Evolutionary conservation across 805 yeast species (phyloP).

Genomic region (Starmera dryadoides): DNA sequence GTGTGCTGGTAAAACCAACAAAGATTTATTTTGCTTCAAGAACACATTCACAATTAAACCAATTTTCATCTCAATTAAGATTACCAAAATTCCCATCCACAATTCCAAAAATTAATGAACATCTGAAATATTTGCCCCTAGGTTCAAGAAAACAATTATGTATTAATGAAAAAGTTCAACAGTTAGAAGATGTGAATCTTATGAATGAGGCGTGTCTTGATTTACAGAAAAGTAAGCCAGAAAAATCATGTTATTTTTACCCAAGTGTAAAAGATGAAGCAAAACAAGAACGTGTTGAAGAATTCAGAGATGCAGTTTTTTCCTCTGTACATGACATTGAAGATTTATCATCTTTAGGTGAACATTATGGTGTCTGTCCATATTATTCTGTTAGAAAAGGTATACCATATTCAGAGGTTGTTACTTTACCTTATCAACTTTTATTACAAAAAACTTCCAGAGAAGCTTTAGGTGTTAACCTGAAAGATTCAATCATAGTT

Average conservation of each 20-base stretch:
- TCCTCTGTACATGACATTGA: slow-evolving; percentile 56
- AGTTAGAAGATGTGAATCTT: slow-evolving; percentile 37
- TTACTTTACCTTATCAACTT: slow-evolving; percentile 82
- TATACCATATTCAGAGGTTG: slow-evolving; percentile 55
- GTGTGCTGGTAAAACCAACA: slow-evolving; percentile 24
- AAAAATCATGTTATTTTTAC: slow-evolving; percentile 33
- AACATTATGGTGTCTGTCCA: slow-evolving; percentile 57
- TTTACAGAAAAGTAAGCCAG: slow-evolving; percentile 38
- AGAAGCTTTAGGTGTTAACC: slow-evolving; percentile 45
- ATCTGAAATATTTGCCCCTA: slow-evolving; percentile 60
- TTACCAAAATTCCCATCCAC: slow-evolving; percentile 62
- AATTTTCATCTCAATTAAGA: slow-evolving; percentile 66
- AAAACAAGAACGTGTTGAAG: slow-evolving; percentile 21
- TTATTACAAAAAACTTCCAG: slow-evolving; percentile 57
- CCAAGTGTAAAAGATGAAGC: slow-evolving; percentile 23
- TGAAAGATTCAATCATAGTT: slow-evolving; percentile 61
- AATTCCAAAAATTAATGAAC: slow-evolving; percentile 37
- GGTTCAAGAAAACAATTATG: slow-evolving; percentile 87
- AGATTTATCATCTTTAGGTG: slow-evolving; percentile 60
- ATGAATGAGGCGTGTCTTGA: slow-evolving; percentile 82
- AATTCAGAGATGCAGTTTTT: slow-evolving; percentile 41
- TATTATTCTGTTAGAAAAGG: slow-evolving; percentile 68
- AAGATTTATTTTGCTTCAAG: slow-evolving; percentile 72
- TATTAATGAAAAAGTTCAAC: slow-evolving; percentile 55
- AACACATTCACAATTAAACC: slow-evolving; percentile 85